These are phyloP conservation scores for Scedosporium apiospermum DNA, from an alignment of 2,329 filamentous ascomycete species.

Conservation along the genomic window DNA sequence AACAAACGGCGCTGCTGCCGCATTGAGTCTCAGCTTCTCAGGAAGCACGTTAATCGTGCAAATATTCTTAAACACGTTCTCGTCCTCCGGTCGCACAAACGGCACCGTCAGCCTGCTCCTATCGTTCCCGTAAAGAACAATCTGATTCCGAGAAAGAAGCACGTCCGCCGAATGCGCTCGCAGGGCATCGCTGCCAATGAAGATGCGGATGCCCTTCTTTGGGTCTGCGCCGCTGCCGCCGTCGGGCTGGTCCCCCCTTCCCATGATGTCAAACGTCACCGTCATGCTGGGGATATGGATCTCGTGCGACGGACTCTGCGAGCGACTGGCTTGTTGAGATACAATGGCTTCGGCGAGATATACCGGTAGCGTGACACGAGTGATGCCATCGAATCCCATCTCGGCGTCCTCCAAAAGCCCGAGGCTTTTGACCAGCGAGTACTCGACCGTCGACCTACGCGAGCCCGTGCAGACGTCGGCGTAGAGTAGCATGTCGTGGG, in stretches of 20 bases:
- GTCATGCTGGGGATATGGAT: constrained; percentile 63
- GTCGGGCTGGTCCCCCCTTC: constrained; percentile 39
- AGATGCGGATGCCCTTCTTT: constrained; percentile 63
- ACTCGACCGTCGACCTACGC: constrained; percentile 74
- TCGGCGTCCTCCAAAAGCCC: constrained; percentile 59
- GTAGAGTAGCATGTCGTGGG: constrained; percentile 80
- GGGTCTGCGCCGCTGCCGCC: constrained; percentile 15
- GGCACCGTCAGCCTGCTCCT: constrained; percentile 82
- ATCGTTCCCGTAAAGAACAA: constrained; percentile 81
- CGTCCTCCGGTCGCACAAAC: constrained; percentile 85
- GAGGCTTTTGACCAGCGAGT: constrained; percentile 64
- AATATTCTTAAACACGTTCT: constrained; percentile 68
- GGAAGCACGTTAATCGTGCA: constrained; percentile 49
- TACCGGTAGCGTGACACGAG: constrained; percentile 67
- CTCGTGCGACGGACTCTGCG: constrained; percentile 62
- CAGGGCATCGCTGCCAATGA: constrained; percentile 82
- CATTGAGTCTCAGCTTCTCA: constrained; percentile 49
- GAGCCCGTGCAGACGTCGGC: constrained; percentile 89
- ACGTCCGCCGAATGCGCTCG: constrained; percentile 82
- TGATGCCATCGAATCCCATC: constrained; percentile 53
- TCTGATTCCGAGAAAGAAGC: constrained; percentile 81
- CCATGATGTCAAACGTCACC: constrained; percentile 67
- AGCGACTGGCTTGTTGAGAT: constrained; percentile 63
- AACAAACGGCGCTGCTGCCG: constrained; percentile 29
- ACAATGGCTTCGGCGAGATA: constrained; percentile 89